A percentile compares a stretch with the other conserved stretches of the same genome.
These are phyloP conservation scores for Citrullus amarus DNA, from an alignment of 306 rosid species.

Conservation along the genomic window DNA sequence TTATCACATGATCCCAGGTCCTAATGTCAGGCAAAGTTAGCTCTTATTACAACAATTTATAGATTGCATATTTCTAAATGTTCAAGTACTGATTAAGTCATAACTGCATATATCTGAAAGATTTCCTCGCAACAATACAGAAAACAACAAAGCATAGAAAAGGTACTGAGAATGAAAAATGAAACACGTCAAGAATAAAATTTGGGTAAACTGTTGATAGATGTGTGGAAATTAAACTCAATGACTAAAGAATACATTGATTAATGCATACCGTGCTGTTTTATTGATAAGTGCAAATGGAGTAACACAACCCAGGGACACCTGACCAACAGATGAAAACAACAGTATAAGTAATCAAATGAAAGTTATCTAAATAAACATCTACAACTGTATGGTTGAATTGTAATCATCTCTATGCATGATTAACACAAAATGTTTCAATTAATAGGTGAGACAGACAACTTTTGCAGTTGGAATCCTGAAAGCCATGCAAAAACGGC, in stretches of 20 bases:
- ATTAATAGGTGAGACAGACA: not conserved
- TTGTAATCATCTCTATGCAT: not conserved
- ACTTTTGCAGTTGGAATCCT: not conserved
- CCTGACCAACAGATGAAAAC: conserved; percentile 34
- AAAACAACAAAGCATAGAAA: not conserved
- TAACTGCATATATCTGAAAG: not conserved
- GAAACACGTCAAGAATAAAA: not conserved
- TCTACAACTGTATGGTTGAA: not conserved
- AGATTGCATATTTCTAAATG: not conserved
- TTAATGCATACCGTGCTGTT: conserved; percentile 53
- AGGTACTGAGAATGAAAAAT: not conserved
- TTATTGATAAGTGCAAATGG: conserved; percentile 83
- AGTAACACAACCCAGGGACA: conserved; percentile 78
- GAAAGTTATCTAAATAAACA: not conserved
- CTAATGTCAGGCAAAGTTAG: not conserved
- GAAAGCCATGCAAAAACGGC: too few species aligned
- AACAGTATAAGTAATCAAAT: not conserved
- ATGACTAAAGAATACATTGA: not conserved
- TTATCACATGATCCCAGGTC: not conserved
- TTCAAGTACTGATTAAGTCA: not conserved
- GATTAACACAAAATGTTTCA: too few species aligned
- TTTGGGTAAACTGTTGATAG: not conserved
- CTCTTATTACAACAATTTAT: not conserved
- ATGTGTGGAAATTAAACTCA: not conserved
- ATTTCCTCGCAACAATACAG: not conserved